Evolutionary conservation across 306 rosid genomes (phyloP).

Genomic region (Cicer chorassanicum): DNA sequence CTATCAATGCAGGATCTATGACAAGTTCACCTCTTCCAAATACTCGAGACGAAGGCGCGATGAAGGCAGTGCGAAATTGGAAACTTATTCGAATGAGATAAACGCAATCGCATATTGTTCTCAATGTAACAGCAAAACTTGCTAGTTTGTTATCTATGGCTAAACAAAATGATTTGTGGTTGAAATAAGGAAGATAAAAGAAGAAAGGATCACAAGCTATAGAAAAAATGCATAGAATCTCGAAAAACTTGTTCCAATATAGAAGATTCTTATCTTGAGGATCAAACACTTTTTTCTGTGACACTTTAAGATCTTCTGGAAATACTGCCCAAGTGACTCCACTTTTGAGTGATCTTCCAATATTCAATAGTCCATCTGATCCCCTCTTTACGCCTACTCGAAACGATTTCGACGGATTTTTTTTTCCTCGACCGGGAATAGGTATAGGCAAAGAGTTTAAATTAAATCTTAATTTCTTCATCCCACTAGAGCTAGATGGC

Average conservation of each 20-base stretch:
- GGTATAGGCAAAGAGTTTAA: conserved; percentile 55
- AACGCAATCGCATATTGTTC: conserved; percentile 61
- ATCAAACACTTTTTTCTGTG: conserved; percentile 72
- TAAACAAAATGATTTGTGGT: conserved; percentile 66
- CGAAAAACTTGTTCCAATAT: conserved; percentile 81
- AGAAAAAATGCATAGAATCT: conserved; percentile 74
- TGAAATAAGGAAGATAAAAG: conserved; percentile 84
- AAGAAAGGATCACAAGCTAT: conserved; percentile 85
- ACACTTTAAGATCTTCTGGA: conserved; percentile 79
- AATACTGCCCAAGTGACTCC: conserved; percentile 69
- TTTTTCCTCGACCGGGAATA: conserved; percentile 49
- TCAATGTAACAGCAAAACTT: conserved; percentile 48
- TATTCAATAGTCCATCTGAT: conserved; percentile 74
- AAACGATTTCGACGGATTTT: conserved; percentile 61
- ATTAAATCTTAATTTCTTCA: conserved; percentile 62
- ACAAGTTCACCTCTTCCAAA: conserved; percentile 98
- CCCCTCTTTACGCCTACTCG: conserved; percentile 59
- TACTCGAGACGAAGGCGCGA: conserved; percentile 90
- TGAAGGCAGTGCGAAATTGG: conserved; percentile 83
- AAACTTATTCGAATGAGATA: conserved; percentile 76
- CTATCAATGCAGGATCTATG: conserved; percentile 78
- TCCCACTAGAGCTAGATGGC: conserved; percentile 51
- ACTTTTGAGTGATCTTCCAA: conserved; percentile 71
- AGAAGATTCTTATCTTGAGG: conserved; percentile 85
- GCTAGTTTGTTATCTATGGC: conserved; percentile 72